A percentile compares a stretch with the other conserved stretches of the same genome.
Conservation (phyloP, 2,329 filamentous ascomycete species). For the Colletotrichum sidae region DNA sequence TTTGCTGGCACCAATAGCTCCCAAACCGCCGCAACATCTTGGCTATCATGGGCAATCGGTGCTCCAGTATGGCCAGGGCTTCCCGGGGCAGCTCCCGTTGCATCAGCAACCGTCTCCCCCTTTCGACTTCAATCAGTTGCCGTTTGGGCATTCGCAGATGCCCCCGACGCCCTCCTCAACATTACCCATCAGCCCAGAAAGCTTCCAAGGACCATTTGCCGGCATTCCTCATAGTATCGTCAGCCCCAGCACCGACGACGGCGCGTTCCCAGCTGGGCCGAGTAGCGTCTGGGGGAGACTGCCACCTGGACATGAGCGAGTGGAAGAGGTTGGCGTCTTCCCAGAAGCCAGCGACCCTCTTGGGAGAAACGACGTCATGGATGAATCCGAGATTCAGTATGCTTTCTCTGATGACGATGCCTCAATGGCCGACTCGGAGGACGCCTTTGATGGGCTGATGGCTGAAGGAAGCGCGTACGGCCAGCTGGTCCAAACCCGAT, state of each 20-base stretch:
- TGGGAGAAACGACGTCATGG: neutral
- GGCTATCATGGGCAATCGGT: slow-evolving; percentile 48
- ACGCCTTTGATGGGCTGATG: slow-evolving; percentile 60
- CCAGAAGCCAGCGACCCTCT: neutral
- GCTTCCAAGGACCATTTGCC: slow-evolving; percentile 32
- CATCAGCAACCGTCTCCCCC: slow-evolving; percentile 24
- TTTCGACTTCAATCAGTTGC: slow-evolving; percentile 41
- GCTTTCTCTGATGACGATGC: slow-evolving; percentile 70
- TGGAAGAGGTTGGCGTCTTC: slow-evolving; percentile 15
- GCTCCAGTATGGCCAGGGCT: slow-evolving; percentile 46
- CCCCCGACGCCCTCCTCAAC: slow-evolving; percentile 33
- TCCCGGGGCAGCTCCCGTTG: slow-evolving; percentile 39
- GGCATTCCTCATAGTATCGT: slow-evolving; percentile 14
- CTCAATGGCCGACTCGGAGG: slow-evolving; percentile 72
- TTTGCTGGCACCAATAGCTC: slow-evolving; percentile 61
- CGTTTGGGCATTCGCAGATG: slow-evolving; percentile 35
- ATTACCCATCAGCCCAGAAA: slow-evolving; percentile 34
- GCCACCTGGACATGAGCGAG: neutral
- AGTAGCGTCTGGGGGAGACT: slow-evolving; percentile 16
- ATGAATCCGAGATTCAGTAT: slow-evolving; percentile 47
- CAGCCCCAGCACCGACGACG: slow-evolving; percentile 25
- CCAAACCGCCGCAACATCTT: slow-evolving; percentile 57
- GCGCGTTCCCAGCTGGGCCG: slow-evolving; percentile 12
- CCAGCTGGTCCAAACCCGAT: slow-evolving; percentile 50
- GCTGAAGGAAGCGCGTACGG: slow-evolving; percentile 51